A percentile compares a stretch with the other conserved stretches of the same genome.
Evolutionary conservation across 352 stramenopile species (phyloP).

Genomic region (Globisporangium emineosum): DNA sequence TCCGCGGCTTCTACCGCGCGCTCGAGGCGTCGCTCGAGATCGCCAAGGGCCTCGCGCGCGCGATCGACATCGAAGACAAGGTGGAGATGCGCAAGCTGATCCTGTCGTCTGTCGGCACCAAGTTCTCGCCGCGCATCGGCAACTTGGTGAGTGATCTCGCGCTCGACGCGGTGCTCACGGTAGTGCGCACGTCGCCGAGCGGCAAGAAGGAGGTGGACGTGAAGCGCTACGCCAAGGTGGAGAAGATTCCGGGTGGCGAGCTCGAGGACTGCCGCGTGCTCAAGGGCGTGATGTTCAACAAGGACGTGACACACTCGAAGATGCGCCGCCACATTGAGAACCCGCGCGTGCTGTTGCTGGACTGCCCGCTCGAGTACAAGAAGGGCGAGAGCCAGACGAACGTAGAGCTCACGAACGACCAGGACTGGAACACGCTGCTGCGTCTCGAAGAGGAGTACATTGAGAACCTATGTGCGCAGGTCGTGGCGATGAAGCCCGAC

Average conservation of each 20-base stretch:
- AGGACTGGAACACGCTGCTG: conserved; percentile 98
- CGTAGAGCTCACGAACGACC: conserved; percentile 98
- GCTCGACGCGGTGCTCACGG: conserved; percentile 95
- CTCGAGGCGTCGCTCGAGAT: conserved; percentile 88
- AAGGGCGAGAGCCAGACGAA: conserved; percentile 98
- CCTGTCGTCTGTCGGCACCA: conserved; percentile 96
- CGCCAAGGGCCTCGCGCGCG: conserved; percentile 90
- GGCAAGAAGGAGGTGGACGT: conserved; percentile 97
- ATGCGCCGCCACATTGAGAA: conserved; percentile 99
- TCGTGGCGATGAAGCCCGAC: conserved; percentile 98
- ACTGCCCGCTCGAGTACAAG: conserved; percentile 99
- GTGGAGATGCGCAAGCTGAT: conserved; percentile 96
- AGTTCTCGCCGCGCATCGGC: conserved; percentile 97
- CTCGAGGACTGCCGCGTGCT: conserved; percentile 94
- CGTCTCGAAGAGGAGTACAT: conserved; percentile 99
- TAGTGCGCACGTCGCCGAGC: conserved; percentile 85
- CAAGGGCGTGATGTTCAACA: conserved; percentile 99
- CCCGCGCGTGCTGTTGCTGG: conserved; percentile 97
- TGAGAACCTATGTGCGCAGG: conserved; percentile 98
- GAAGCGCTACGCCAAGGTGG: conserved; percentile 99
- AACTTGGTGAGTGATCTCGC: conserved; percentile 97
- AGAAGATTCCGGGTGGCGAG: conserved; percentile 99
- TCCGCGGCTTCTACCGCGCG: conserved; percentile 92
- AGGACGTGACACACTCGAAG: conserved; percentile 99
- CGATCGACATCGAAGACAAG: conserved; percentile 95